phyloP scores from a whole-genome alignment of 2,329 filamentous ascomycete genomes.

The Phaeophleospora eucalypticola region DNA sequence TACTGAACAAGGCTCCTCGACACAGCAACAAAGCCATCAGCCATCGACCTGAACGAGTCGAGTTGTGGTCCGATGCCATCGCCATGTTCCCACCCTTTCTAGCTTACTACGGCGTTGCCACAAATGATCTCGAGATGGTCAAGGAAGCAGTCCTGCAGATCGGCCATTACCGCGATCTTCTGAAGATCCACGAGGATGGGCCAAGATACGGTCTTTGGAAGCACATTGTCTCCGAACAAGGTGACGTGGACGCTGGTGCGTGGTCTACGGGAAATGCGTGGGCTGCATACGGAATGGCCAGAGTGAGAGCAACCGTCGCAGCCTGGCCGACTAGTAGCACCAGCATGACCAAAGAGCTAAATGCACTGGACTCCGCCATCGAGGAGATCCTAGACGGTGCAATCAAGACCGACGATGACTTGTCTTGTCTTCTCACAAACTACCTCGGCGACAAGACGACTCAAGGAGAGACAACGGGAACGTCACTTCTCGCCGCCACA shows the following conservation, averaged over 20 bases:
- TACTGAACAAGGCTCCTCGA: conserved; percentile 39
- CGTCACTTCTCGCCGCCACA: conserved; percentile 42
- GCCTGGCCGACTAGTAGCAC: conserved; percentile 29
- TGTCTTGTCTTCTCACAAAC: conserved; percentile 43
- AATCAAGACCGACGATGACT: conserved; percentile 34
- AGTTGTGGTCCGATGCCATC: conserved; percentile 49
- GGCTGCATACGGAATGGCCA: conserved; percentile 46
- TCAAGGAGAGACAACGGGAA: conserved; percentile 49
- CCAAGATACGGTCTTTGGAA: conserved; percentile 38
- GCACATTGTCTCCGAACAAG: conserved; percentile 41
- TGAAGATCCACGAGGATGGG: conserved; percentile 26
- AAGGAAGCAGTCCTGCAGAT: conserved; percentile 40
- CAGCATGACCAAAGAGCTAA: conserved; percentile 21
- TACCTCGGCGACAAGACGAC: conserved; percentile 38
- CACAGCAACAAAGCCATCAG: conserved; percentile 48
- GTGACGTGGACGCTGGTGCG: conserved; percentile 36
- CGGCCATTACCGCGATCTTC: conserved; percentile 39
- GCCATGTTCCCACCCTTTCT: conserved; percentile 51
- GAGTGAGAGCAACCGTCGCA: conserved; percentile 44
- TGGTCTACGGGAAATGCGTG: conserved; percentile 51
- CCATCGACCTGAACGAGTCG: conserved; percentile 41
- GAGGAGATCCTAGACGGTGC: conserved; percentile 37
- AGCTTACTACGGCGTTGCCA: conserved; percentile 44
- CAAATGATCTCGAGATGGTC: conserved; percentile 34
- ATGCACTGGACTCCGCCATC: conserved; percentile 32